Evolutionary conservation across 495 filamentous ascomycete species (phyloP).

Genomic region (Chlorociboria aeruginascens): DNA sequence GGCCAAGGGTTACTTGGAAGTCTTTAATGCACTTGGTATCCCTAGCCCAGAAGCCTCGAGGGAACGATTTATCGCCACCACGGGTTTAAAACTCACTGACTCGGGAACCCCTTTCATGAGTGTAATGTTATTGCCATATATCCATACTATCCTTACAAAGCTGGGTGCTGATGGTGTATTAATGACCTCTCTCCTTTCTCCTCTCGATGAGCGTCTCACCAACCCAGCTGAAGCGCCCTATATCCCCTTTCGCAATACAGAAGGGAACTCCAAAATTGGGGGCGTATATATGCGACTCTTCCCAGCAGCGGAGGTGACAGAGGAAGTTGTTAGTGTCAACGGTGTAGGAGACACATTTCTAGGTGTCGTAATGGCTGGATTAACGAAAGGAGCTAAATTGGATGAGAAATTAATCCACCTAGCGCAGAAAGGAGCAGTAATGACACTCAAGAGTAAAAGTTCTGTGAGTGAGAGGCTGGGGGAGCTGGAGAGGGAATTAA

Average conservation of each 20-base stretch:
- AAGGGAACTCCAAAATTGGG: conserved; percentile 45
- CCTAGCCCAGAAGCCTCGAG: conserved; percentile 32
- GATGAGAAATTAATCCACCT: conserved; percentile 22
- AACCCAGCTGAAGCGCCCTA: conserved; percentile 49
- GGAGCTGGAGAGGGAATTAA: not conserved
- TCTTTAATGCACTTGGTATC: conserved; percentile 68
- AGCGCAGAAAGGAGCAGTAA: conserved; percentile 64
- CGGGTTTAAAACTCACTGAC: conserved; percentile 51
- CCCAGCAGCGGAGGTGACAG: conserved; percentile 51
- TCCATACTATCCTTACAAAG: conserved; percentile 76
- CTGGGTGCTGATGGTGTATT: conserved; percentile 66
- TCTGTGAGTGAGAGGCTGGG: conserved; percentile 42
- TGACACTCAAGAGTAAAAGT: conserved; percentile 61
- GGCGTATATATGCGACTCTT: conserved; percentile 82
- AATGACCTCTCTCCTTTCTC: conserved; percentile 53
- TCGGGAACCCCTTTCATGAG: conserved; percentile 70
- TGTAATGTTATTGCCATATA: conserved; percentile 75
- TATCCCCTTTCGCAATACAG: conserved; percentile 47
- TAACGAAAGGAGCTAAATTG: conserved; percentile 35
- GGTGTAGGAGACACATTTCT: conserved; percentile 90
- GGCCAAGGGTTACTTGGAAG: conserved; percentile 56
- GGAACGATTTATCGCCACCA: conserved; percentile 51
- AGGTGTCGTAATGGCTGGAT: conserved; percentile 63
- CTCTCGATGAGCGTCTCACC: conserved; percentile 50
- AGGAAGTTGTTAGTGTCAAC: conserved; percentile 77